Conservation (phyloP, 2,329 filamentous ascomycete species). For the Colletotrichum trifolii region DNA sequence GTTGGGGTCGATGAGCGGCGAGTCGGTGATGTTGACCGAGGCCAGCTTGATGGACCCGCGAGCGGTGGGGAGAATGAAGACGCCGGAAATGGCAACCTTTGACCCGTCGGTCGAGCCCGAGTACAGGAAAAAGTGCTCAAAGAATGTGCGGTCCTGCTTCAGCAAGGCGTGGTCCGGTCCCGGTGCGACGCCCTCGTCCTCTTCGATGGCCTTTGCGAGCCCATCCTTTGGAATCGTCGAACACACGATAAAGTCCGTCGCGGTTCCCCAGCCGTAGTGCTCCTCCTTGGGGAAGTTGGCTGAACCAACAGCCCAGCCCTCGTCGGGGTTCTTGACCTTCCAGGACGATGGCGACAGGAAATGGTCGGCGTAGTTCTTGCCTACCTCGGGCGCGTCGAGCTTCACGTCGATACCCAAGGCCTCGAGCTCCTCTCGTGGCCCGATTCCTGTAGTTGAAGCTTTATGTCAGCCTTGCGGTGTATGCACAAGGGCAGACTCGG, state of each 20-base stretch:
- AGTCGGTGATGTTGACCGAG: constrained; percentile 34
- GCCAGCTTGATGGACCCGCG: constrained; percentile 42
- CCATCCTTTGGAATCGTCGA: constrained; percentile 41
- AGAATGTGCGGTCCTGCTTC: constrained; percentile 38
- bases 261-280: constrained; percentile 44
- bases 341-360: constrained; percentile 44
- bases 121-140: constrained; percentile 48
- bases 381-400: constrained; percentile 59
- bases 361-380: constrained; percentile 60
- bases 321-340: constrained; percentile 47
- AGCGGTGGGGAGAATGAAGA: constrained; percentile 42
- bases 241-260: constrained; percentile 51
- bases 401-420: constrained; percentile 53
- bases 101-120: constrained; percentile 41
- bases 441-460: constrained; percentile 50
- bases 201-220: constrained; percentile 45
- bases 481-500: no score
- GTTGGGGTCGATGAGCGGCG: constrained; percentile 45
- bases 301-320: constrained; percentile 39
- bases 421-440: constrained; percentile 53
- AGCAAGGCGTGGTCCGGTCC: constrained; percentile 49
- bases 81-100: constrained; percentile 33
- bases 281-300: constrained; percentile 38
- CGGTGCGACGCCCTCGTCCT: constrained; percentile 46
- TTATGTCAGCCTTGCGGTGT: neutral